phyloP scores from a whole-genome alignment of 139 green algal genomes.

The Picochlorum sp. region DNA sequence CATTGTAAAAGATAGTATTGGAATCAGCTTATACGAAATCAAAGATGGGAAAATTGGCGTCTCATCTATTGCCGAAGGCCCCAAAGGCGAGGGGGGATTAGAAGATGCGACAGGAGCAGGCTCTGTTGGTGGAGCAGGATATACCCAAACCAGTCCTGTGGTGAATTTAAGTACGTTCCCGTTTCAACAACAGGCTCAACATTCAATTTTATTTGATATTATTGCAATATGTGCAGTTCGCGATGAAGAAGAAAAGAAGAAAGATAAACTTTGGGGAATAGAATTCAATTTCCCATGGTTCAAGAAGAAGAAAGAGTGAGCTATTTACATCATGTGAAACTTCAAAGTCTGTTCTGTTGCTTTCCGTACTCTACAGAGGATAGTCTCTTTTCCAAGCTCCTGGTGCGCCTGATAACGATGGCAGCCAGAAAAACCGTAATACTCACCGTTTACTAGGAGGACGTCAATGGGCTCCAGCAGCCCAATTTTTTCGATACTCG shows the following conservation, averaged over 20 bases:
- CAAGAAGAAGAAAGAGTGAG: constrained; percentile 15
- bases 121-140: constrained; percentile 34
- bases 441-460: constrained; percentile 64
- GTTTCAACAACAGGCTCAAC: not conserved
- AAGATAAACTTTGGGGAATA: constrained; percentile 25
- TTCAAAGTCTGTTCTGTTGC: constrained; percentile 49
- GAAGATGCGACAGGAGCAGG: constrained; percentile 69
- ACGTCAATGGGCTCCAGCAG: constrained; percentile 81
- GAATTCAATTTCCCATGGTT: constrained; percentile 33
- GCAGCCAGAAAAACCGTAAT: constrained; percentile 85
- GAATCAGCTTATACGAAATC: constrained; percentile 63
- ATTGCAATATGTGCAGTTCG: constrained; percentile 3
- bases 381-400: constrained; percentile 64
- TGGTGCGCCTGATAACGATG: constrained; percentile 67
- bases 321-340: constrained; percentile 66
- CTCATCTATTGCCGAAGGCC: constrained; percentile 44
- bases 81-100: constrained; percentile 62
- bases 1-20: constrained; percentile 46
- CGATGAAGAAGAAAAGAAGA: constrained; percentile 28
- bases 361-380: constrained; percentile 73
- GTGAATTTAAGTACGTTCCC: constrained; percentile 14
- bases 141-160: constrained; percentile 38
- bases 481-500: constrained; percentile 69
- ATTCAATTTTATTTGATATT: not conserved
- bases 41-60: constrained; percentile 49